Percentiles rank a stretch among this genome's conserved stretches.
Conservation (phyloP, 2,329 filamentous ascomycete species). For the Aspergillus phoenicis region DNA sequence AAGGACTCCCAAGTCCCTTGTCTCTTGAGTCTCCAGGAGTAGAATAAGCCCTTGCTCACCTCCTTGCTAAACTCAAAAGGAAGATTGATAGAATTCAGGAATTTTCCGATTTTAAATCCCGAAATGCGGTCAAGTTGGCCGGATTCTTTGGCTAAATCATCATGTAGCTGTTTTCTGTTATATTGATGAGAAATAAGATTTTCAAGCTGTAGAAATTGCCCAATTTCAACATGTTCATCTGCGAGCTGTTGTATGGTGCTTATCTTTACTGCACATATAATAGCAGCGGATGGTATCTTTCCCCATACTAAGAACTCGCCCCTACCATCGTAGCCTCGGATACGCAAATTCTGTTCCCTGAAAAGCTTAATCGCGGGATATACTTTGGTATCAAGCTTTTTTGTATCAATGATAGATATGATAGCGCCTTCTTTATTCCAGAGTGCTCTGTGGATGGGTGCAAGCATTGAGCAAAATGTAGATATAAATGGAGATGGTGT, state of each 20-base stretch:
- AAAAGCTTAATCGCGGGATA: slow-evolving; percentile 34
- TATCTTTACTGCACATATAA: slow-evolving; percentile 33
- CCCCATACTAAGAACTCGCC: slow-evolving; percentile 44
- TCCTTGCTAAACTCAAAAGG: slow-evolving; percentile 25
- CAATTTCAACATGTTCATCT: slow-evolving; percentile 21
- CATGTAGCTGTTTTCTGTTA: slow-evolving; percentile 19
- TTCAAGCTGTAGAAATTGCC: slow-evolving; percentile 30
- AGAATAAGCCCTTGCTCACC: slow-evolving; percentile 25
- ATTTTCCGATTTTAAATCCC: slow-evolving; percentile 26
- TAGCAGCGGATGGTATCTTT: slow-evolving; percentile 26
- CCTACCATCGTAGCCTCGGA: slow-evolving; percentile 28
- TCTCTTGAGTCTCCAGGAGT: slow-evolving; percentile 26
- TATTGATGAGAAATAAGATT: slow-evolving; percentile 13
- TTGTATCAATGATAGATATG: slow-evolving; percentile 35
- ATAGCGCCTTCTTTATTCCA: slow-evolving; percentile 25
- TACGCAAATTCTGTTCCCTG: slow-evolving; percentile 15
- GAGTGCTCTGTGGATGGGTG: slow-evolving; percentile 38
- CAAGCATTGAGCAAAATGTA: slow-evolving; percentile 26
- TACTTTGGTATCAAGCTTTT: slow-evolving; percentile 24
- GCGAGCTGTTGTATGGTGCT: slow-evolving; percentile 25
- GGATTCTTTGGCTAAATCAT: slow-evolving; percentile 12
- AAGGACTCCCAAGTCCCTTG: slow-evolving; percentile 18
- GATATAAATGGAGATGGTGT: slow-evolving; percentile 40
- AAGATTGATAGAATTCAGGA: slow-evolving; percentile 25
- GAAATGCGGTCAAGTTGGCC: slow-evolving; percentile 18